These are phyloP conservation scores for Poterioochromonas sp. DNA, from an alignment of 352 stramenopile species.

Conservation along the genomic window DNA sequence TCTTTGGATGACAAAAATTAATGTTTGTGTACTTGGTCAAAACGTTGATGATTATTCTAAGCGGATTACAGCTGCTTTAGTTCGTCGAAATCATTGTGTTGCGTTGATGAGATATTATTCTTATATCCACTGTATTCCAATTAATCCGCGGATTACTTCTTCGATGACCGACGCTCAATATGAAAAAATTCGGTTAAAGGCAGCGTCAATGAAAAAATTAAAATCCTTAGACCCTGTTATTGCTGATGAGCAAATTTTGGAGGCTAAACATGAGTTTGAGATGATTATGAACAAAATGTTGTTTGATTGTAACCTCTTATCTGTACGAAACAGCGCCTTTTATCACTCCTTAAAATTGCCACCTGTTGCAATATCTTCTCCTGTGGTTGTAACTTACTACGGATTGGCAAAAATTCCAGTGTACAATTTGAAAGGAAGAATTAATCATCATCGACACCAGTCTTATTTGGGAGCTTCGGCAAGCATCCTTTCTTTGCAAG, in stretches of 20 bases:
- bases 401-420: not conserved
- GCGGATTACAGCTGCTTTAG: not conserved
- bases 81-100: not conserved
- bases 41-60: not conserved
- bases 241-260: not conserved
- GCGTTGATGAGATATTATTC: conserved; percentile 6
- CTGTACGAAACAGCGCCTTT: not conserved
- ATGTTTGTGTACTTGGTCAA: not conserved
- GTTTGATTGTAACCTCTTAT: not conserved
- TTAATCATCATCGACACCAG: not conserved
- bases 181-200: not conserved
- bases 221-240: not conserved
- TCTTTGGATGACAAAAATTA: not conserved
- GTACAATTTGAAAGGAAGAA: conserved; percentile 17
- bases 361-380: not conserved
- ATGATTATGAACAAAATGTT: conserved; percentile 24
- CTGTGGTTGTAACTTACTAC: not conserved
- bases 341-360: not conserved
- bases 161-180: not conserved
- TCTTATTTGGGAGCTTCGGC: not conserved
- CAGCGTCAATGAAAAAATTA: not conserved
- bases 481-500: not conserved
- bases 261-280: not conserved
- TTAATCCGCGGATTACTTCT: not conserved
- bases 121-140: not conserved